Evolutionary conservation across 768 basidiomycete genomes (phyloP), one percentile per base, ranked within the genome.

Genomic region (Mycena latifolia): DNA sequence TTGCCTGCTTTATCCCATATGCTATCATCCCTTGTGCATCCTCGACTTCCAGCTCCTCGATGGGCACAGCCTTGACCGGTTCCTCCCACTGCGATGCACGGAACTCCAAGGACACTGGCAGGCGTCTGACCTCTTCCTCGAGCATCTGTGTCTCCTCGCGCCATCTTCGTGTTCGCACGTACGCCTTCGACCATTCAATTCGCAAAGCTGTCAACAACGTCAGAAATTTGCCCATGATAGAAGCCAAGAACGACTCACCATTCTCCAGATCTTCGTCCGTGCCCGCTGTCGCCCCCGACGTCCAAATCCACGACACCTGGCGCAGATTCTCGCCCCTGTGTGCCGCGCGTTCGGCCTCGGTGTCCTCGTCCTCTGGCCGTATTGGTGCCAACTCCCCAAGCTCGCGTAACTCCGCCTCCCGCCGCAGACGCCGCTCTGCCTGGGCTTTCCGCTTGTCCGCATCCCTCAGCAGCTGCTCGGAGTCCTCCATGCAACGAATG

Each of bases 161-260:
- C 71, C 71, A 72, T 5, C 57, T 31, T 7, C 47, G 55, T 2
- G 52, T 33, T 0, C 48, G 51, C 3, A 50, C 69, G 3, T 24
- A 65, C 1, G 63, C 61, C 25, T 68, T 60, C 15, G 35, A 51
- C 64, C 66, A 72, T 31, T 72, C 71, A 5, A 72, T 57, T 6
- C 37, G 60, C 15, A 71, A 27, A 0, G 66, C 71, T 72, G n/a
- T n/a, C n/a, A n/a, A n/a, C n/a, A n/a, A n/a, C n/a, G n/a, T n/a
- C n/a, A n/a, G n/a, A n/a, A n/a, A n/a, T n/a, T n/a, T n/a, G n/a
- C n/a, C n/a, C n/a, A n/a, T n/a, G n/a, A n/a, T n/a, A n/a, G n/a
- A n/a, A n/a, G n/a, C n/a, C n/a, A n/a, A n/a, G n/a, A n/a, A n/a
- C n/a, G n/a, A 45, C 18, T 0, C 45, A 69, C 66, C 55, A 9